These are phyloP conservation scores for Lasiosphaeris hirsuta DNA, from an alignment of 495 filamentous ascomycete genomes.

Conservation along the genomic window DNA sequence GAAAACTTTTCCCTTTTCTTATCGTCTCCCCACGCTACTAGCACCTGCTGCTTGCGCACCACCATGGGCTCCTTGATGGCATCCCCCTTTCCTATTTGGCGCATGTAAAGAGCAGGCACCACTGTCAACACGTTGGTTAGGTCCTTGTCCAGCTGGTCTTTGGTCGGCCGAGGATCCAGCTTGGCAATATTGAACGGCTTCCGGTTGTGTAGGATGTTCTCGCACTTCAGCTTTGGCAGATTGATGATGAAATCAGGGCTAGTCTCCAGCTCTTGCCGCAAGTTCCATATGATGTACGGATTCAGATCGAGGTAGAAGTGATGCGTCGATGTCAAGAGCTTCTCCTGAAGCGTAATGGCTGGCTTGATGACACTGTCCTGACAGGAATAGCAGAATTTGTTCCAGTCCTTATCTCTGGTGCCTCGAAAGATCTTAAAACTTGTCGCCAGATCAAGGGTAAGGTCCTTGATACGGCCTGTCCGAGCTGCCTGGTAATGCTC, in stretches of 20 bases:
- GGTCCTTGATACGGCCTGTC: not conserved
- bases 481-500: not conserved
- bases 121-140: constrained; percentile 22
- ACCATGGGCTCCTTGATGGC: constrained; percentile 21
- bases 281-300: constrained; percentile 19
- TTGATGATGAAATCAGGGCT: constrained; percentile 22
- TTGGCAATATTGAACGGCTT: constrained; percentile 27
- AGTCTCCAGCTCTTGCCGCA: constrained; percentile 6
- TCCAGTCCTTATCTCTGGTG: constrained; percentile 9
- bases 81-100: constrained; percentile 20
- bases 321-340: constrained; percentile 29
- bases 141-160: constrained; percentile 17
- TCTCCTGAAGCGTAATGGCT: constrained; percentile 28
- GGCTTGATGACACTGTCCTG: constrained; percentile 25
- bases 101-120: constrained; percentile 26
- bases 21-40: constrained; percentile 26
- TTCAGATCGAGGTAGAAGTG: constrained; percentile 28
- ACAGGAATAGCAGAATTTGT: constrained; percentile 10
- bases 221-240: constrained; percentile 25
- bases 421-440: constrained; percentile 15
- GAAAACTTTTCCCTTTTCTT: constrained; percentile 21
- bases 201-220: constrained; percentile 28
- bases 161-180: constrained; percentile 20
- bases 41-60: constrained; percentile 27
- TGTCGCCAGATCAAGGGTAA: constrained; percentile 16